Percentiles rank a stretch among this genome's conserved stretches.
phyloP scores from a whole-genome alignment of 2,329 filamentous ascomycete species.

The Epicoccum nigrum region DNA sequence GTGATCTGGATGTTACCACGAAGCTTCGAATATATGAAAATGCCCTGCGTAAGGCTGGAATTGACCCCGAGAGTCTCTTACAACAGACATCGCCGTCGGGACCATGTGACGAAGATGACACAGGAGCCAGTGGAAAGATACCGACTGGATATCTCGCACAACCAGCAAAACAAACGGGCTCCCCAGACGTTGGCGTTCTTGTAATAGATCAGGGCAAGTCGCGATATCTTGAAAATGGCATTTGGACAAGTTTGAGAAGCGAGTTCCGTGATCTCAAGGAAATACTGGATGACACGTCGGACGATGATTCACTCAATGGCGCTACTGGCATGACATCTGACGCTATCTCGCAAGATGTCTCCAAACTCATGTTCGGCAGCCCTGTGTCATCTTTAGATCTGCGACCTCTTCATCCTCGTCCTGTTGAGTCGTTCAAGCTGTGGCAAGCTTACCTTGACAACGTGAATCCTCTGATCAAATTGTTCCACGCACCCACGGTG shows the following conservation, averaged over 20 bases:
- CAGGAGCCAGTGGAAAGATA: neutral
- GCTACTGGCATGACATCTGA: neutral
- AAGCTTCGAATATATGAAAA: slow-evolving; percentile 41
- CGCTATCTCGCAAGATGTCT: slow-evolving; percentile 14
- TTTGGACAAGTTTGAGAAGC: slow-evolving; percentile 40
- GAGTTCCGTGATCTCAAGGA: slow-evolving; percentile 39
- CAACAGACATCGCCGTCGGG: slow-evolving; percentile 13
- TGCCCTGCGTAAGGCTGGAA: slow-evolving; percentile 34
- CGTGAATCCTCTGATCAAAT: slow-evolving; percentile 75
- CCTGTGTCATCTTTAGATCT: slow-evolving; percentile 20
- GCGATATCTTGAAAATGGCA: slow-evolving; percentile 40
- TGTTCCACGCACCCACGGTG: slow-evolving; percentile 73
- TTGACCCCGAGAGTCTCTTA: slow-evolving; percentile 35
- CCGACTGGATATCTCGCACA: neutral
- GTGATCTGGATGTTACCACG: slow-evolving; percentile 32
- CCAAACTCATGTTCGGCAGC: slow-evolving; percentile 29
- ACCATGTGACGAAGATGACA: neutral
- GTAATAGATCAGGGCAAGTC: slow-evolving; percentile 37
- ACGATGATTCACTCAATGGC: slow-evolving; percentile 27
- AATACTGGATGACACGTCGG: slow-evolving; percentile 39
- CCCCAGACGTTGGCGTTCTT: slow-evolving; percentile 26
- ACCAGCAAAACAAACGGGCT: neutral
- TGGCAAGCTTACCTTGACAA: slow-evolving; percentile 79
- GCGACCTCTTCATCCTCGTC: slow-evolving; percentile 62
- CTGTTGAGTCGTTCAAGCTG: slow-evolving; percentile 70